Base-by-base conservation (phyloP, 495 filamentous ascomycete genomes). In the Aspergillus funiculosus region DNA sequence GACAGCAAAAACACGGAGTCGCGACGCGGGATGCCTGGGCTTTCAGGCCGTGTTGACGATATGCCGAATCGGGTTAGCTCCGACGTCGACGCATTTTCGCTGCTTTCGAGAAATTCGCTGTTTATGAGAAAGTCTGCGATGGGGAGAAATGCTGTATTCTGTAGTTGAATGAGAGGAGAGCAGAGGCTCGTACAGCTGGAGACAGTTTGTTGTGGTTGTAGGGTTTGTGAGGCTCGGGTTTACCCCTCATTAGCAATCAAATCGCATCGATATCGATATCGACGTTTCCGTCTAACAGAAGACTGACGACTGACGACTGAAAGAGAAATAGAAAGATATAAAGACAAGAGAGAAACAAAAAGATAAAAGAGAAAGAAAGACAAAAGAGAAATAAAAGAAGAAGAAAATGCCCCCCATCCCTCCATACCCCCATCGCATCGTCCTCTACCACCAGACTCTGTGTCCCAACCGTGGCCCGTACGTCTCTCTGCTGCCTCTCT, bases 391-490 rank as follows among this genome's bases (percentile, higher is more conserved):
- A 21, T 20, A 5, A 41, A 17, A 37, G 20, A 17, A 5, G n/a
- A 22, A 25, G 9, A 52, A 32, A 8, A 59, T 70, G 67, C 67
- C 67, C 19, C 67, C 67, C 2, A 47, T 70, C 21, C 46, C 43
- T 20, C 38, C 51, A 3, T 36, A 43, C 25, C 41, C 41, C 11
- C 72, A 71, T 27, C 74, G 78, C 39, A 59, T 81, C 15, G 74
- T 90, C 25, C 54, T 79, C 46, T 90, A 89, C 66, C 81, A 86
- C 61, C 86, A 89, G 67, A 90, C 85, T 4, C 68, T 81, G 49
- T 62, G 72, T 15, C 66, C 71, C 40, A 62, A 75, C 22, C 52
- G 58, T 19, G 78, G 74, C 48, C 66, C 73, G 14, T 77, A 76
- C 50, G 81, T 88, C 54, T 83, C 83, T 20, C 69, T 89, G 50